These are phyloP conservation scores for Backusella liffmaniae DNA, from an alignment of 192 early-diverging fungal species.

Conservation along the genomic window DNA sequence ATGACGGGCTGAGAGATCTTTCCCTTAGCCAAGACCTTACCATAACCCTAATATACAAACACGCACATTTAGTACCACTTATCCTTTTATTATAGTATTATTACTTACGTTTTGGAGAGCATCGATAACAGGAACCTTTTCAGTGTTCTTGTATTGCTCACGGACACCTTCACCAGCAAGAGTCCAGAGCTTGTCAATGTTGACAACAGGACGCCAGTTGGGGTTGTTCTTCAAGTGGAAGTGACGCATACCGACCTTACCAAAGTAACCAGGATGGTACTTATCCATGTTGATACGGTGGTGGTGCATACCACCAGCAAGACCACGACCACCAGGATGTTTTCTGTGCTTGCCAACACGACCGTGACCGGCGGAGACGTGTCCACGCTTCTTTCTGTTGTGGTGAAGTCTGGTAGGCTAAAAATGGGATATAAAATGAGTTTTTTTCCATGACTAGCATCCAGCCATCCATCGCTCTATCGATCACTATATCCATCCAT, in stretches of 20 bases:
- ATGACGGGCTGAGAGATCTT: conserved; percentile 91
- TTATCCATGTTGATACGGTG: conserved; percentile 99
- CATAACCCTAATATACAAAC: conserved; percentile 62
- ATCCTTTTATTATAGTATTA: no score
- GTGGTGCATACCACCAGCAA: conserved; percentile 99
- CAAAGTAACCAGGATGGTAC: conserved; percentile 99
- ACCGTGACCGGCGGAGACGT: conserved; percentile 99
- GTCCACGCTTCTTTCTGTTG: conserved; percentile 97
- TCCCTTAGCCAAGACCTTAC: conserved; percentile 98
- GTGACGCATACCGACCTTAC: conserved; percentile 99
- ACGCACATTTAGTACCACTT: neutral
- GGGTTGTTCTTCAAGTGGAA: conserved; percentile 96
- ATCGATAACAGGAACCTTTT: conserved; percentile 94
- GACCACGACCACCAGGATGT: conserved; percentile 99
- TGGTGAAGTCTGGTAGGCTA: conserved; percentile 86
- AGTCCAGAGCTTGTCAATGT: conserved; percentile 94
- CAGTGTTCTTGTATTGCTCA: conserved; percentile 79
- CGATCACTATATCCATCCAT: neutral
- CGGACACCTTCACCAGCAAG: conserved; percentile 87
- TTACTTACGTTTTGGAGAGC: conserved; percentile 53
- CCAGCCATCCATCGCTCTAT: neutral
- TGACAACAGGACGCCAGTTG: conserved; percentile 84
- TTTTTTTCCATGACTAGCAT: neutral
- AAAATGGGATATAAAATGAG: neutral
- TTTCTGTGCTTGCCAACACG: conserved; percentile 99